These are phyloP conservation scores for Trifolium repens DNA, from an alignment of 306 rosid genomes.

Conservation along the genomic window DNA sequence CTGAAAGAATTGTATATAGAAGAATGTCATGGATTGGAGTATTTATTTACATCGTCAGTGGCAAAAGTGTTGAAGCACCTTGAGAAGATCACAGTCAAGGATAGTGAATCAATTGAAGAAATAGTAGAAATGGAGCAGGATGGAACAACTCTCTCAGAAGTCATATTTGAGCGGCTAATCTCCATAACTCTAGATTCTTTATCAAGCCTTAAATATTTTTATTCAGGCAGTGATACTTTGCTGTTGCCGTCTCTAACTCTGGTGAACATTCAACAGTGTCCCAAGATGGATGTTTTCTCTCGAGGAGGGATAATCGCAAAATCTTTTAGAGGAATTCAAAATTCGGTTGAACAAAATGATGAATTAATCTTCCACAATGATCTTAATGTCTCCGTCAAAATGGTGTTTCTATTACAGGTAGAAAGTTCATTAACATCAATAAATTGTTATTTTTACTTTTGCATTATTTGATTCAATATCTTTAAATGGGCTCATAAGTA, in stretches of 20 bases:
- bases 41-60: constrained; percentile 26
- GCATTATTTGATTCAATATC: background rate
- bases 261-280: constrained; percentile 22
- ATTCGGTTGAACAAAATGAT: background rate
- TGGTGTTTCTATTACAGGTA: background rate
- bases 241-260: constrained; percentile 13
- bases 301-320: background rate
- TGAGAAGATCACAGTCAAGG: background rate
- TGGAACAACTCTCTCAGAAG: background rate
- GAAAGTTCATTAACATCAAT: background rate
- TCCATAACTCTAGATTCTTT: background rate
- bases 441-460: too few relatives aligned
- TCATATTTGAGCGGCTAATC: background rate
- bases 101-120: background rate
- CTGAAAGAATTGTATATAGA: background rate
- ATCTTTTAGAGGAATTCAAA: constrained; percentile 31
- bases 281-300: constrained; percentile 34
- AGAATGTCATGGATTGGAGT: background rate
- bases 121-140: constrained; percentile 1
- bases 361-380: constrained; percentile 10
- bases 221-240: constrained; percentile 4
- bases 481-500: background rate
- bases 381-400: background rate
- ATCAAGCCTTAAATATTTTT: constrained; percentile 15
- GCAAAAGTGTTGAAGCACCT: background rate